These are phyloP conservation scores for Ilyonectria robusta DNA, from an alignment of 2,329 filamentous ascomycete species.

Conservation along the genomic window DNA sequence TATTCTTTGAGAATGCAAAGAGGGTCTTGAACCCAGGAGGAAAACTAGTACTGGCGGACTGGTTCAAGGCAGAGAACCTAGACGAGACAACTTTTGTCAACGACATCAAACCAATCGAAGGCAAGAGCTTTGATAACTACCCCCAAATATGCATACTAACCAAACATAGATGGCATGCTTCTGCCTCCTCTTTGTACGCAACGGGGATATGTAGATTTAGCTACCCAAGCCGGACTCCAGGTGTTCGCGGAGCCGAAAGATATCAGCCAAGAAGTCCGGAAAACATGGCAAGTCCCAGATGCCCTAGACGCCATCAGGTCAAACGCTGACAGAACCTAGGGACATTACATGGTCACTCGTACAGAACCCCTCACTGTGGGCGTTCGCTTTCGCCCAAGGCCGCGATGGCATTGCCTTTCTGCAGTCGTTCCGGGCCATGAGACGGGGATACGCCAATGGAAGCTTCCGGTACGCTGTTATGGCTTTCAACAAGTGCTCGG, in stretches of 20 bases:
- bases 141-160: not conserved
- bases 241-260: constrained; percentile 64
- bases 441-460: constrained; percentile 70
- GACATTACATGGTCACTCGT: constrained; percentile 74
- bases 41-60: constrained; percentile 71
- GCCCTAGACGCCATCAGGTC: not conserved
- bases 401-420: constrained; percentile 73
- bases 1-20: constrained; percentile 70
- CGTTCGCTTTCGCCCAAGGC: constrained; percentile 72
- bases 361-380: constrained; percentile 72
- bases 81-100: constrained; percentile 59
- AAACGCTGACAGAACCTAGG: constrained; percentile 54
- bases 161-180: constrained; percentile 68
- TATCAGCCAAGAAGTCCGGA: constrained; percentile 70
- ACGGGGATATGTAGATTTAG: constrained; percentile 66
- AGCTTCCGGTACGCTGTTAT: constrained; percentile 72
- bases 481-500: constrained; percentile 63
- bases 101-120: constrained; percentile 73
- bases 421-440: constrained; percentile 73
- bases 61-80: constrained; percentile 70
- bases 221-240: constrained; percentile 63
- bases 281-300: constrained; percentile 67
- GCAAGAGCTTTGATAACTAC: constrained; percentile 45
- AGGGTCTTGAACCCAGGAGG: constrained; percentile 64
- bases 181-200: constrained; percentile 70